A percentile compares a stretch with the other conserved stretches of the same genome.
These are phyloP conservation scores for Saprolegnia diclina DNA, from an alignment of 352 stramenopile species.

Conservation along the genomic window DNA sequence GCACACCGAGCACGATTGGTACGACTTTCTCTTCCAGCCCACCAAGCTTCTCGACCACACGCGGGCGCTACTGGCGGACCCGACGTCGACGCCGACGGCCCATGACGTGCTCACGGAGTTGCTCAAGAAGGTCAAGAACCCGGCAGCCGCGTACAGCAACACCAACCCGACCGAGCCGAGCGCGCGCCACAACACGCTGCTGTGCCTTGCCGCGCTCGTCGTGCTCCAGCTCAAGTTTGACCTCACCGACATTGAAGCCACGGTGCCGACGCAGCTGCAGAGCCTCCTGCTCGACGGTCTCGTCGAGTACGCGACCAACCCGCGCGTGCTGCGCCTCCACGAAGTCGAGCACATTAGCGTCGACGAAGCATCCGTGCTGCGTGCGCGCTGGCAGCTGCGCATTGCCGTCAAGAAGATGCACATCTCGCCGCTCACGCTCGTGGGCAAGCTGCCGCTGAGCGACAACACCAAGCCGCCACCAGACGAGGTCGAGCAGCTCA, in stretches of 20 bases:
- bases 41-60: conserved; percentile 53
- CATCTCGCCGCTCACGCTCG: conserved; percentile 6
- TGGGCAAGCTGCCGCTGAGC: conserved; percentile 22
- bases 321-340: conserved; percentile 28
- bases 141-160: background rate
- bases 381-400: conserved; percentile 73
- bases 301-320: conserved; percentile 50
- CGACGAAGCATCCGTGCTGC: conserved; percentile 50
- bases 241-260: conserved; percentile 47
- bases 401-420: conserved; percentile 27
- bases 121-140: conserved; percentile 65
- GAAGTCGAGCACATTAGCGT: conserved; percentile 30
- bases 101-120: conserved; percentile 45
- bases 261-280: conserved; percentile 70
- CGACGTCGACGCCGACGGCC: conserved; percentile 21
- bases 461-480: conserved; percentile 25
- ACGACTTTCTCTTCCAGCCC: conserved; percentile 79
- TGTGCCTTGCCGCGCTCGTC: conserved; percentile 68
- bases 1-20: conserved; percentile 71
- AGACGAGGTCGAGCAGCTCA: conserved; percentile 23
- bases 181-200: conserved; percentile 50
- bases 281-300: conserved; percentile 76
- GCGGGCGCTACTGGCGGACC: conserved; percentile 5
- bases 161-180: conserved; percentile 59
- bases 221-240: conserved; percentile 66